A percentile compares a stretch with the other conserved stretches of the same genome.
Conservation (phyloP, 2,329 filamentous ascomycete genomes). For the Emmonsiellopsis sp. region DNA sequence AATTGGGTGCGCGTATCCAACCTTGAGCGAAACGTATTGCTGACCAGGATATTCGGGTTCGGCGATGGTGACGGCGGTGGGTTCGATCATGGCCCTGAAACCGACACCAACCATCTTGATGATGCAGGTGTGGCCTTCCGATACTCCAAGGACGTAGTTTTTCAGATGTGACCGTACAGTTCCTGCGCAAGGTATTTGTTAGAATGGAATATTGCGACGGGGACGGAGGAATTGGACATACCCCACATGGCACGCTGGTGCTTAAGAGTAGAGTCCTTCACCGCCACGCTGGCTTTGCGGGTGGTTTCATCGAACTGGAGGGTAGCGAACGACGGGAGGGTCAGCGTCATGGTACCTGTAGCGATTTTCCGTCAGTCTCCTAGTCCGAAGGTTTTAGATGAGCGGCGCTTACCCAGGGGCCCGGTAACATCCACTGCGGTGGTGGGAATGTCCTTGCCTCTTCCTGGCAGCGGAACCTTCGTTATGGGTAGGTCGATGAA, state of each 20-base stretch:
- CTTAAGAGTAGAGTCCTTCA: conserved; percentile 59
- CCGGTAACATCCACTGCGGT: conserved; percentile 65
- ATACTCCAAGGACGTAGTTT: conserved; percentile 87
- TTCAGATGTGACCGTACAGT: conserved; percentile 84
- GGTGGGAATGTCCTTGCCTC: conserved; percentile 45
- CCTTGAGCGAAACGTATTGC: conserved; percentile 84
- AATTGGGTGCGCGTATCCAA: conserved; percentile 92
- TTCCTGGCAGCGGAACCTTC: conserved; percentile 38
- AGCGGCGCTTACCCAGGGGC: conserved; percentile 55
- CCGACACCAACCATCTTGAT: conserved; percentile 89
- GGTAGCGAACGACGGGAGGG: conserved; percentile 69
- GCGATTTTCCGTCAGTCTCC: conserved; percentile 11
- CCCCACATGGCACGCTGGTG: conserved; percentile 95
- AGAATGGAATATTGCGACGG: conserved; percentile 7
- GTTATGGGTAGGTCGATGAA: conserved; percentile 57
- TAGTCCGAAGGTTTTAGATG: conserved; percentile 4
- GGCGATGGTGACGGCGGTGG: conserved; percentile 56
- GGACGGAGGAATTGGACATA: conserved; percentile 34
- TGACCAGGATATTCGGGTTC: conserved; percentile 65
- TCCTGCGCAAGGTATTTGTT: conserved; percentile 44
- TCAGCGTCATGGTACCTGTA: conserved; percentile 63
- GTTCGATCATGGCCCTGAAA: conserved; percentile 81
- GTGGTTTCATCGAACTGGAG: conserved; percentile 58
- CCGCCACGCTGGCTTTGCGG: conserved; percentile 57
- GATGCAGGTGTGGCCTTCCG: conserved; percentile 91